Evolutionary conservation across 116 monocot genomes (phyloP).

Genomic region (Dioscorea cayenensis): DNA sequence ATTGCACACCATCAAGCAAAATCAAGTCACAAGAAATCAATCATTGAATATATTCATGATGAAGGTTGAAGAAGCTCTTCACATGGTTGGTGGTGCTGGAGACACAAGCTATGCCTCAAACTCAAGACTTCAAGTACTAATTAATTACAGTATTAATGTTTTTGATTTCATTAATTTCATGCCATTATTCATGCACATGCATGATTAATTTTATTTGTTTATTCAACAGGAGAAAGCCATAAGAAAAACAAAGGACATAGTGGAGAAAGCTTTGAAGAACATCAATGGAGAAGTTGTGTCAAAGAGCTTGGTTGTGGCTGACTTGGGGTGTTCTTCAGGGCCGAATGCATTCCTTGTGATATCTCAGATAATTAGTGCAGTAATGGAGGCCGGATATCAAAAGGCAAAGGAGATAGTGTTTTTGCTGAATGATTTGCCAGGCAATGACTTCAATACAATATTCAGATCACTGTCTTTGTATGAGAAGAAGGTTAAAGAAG

Average conservation of each 20-base stretch:
- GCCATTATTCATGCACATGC: no score
- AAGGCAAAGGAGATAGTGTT: background rate
- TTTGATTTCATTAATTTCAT: no score
- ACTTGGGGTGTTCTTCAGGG: constrained; percentile 35
- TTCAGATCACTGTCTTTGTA: constrained; percentile 6
- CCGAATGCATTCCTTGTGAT: constrained; percentile 23
- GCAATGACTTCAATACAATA: constrained; percentile 35
- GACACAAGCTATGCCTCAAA: constrained; percentile 26
- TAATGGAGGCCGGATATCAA: background rate
- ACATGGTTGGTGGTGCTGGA: constrained; percentile 19
- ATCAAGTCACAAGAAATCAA: no score
- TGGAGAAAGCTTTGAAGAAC: constrained; percentile 18
- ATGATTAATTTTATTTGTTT: background rate
- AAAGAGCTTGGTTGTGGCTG: constrained; percentile 17
- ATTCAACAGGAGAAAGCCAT: constrained; percentile 31
- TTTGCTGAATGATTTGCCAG: constrained; percentile 28
- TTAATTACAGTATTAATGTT: no score
- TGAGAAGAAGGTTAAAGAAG: background rate
- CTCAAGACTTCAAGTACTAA: constrained; percentile 5
- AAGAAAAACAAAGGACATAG: constrained; percentile 9
- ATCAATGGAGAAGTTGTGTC: background rate
- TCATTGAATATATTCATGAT: background rate
- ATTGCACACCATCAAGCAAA: no score
- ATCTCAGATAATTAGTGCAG: constrained; percentile 4
- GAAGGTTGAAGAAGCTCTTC: constrained; percentile 12